Base-by-base conservation (phyloP, 2,329 filamentous ascomycete genomes). In the Microcyclosporella mali region DNA sequence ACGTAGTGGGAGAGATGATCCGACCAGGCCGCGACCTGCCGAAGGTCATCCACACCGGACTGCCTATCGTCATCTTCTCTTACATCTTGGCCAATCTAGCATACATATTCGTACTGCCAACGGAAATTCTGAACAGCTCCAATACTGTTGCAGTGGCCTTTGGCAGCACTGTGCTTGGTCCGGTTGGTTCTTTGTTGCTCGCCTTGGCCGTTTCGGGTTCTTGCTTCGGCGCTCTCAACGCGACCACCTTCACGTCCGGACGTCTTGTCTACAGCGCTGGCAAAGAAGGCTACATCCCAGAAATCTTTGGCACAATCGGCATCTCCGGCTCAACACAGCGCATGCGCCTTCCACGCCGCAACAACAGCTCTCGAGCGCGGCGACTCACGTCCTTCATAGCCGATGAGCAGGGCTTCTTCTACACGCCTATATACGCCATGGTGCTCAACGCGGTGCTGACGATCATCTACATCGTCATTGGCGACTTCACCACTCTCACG, bases 61-160 rank as follows among this genome's bases (percentile, higher is more conserved):
- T 98, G 78, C 89, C 92, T 2, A 72, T 95, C 33, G 90, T 98
- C 45, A 97, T 98, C 50, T 63, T 88, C 19, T 85, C 79, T 56
- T 98, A 97, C 66, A 73, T 97, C 25, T 74, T 97, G 37, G 90
- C 90, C 53, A 98, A 97, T 63, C 68, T 95, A 31, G 79, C 88
- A 19, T 98, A 98, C 70, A 94, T 95, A 65, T 81, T 98, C 49
- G 92, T 98, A 25, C 78, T 98, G 1, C 89, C 92, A 1, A 70
- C 85, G 39, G 75, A 78, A 2, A 76, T 81, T 19, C 88, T 97
- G 68, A 87, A 94, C 64, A 82, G 80, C 6, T 85, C 84, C 58
- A 95, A 97, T 68, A 97, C 92, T 0, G 83, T 98, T n/a, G 92
- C 89, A 11, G 90, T 98, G 17, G 81, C 88, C 51, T 98, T 98